Evolutionary conservation across 306 rosid genomes (phyloP).

Genomic region (Pyrus betulifolia): DNA sequence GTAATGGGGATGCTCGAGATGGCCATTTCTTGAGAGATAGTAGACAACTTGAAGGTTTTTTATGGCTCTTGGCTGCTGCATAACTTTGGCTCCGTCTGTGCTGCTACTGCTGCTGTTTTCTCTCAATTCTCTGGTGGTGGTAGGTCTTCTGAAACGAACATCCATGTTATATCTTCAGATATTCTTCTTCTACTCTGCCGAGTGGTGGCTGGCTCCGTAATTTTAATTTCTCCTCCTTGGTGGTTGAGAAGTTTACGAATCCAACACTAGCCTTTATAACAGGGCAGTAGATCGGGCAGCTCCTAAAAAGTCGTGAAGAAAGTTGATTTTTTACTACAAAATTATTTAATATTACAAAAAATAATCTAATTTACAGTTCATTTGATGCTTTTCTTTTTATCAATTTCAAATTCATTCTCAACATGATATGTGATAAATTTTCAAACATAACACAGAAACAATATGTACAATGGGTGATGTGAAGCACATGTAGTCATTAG

Average conservation of each 20-base stretch:
- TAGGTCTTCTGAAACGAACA: conserved; percentile 33
- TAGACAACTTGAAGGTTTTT: conserved; percentile 74
- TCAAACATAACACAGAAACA: fast-evolving
- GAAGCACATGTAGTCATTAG: fast-evolving
- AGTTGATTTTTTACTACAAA: no score
- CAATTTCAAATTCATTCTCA: no score
- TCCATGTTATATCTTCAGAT: conserved; percentile 34
- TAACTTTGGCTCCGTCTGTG: conserved; percentile 51
- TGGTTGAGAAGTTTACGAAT: background rate
- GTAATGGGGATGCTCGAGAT: conserved; percentile 81
- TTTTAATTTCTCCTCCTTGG: background rate
- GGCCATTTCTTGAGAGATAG: conserved; percentile 78
- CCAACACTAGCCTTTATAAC: background rate
- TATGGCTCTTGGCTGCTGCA: conserved; percentile 33
- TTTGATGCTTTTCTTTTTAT: fast-evolving
- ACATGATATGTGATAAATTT: no score
- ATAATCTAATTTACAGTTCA: no score
- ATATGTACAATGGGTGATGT: no score
- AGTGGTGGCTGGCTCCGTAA: background rate
- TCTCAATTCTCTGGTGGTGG: background rate
- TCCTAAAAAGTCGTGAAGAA: no score
- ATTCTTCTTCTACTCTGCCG: background rate
- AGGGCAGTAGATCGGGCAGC: background rate
- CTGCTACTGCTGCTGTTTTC: conserved; percentile 17
- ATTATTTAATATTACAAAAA: no score